Conservation (phyloP, 1,284 basidiomycete species). For the Fomitiporia mediterranea region DNA sequence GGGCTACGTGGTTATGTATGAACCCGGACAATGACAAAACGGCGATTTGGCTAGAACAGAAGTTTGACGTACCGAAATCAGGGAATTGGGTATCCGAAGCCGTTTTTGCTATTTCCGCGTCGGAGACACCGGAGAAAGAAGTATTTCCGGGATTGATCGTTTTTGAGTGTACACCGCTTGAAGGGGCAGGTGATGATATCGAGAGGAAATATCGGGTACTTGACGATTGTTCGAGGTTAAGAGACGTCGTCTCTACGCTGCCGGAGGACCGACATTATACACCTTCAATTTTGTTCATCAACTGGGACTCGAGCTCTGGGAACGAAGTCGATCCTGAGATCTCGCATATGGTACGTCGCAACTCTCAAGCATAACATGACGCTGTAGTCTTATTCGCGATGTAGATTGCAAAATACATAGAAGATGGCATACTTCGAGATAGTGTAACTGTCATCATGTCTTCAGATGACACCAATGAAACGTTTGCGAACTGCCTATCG, state of each 20-base stretch:
- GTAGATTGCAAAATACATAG: slow-evolving; percentile 44
- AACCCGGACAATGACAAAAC: slow-evolving; percentile 67
- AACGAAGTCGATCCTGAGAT: slow-evolving; percentile 38
- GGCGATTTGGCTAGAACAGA: slow-evolving; percentile 71
- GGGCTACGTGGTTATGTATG: slow-evolving; percentile 65
- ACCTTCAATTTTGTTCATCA: slow-evolving; percentile 54
- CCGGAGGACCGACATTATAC: slow-evolving; percentile 50
- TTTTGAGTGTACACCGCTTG: slow-evolving; percentile 65
- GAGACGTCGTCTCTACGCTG: slow-evolving; percentile 53
- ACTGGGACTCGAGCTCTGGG: slow-evolving; percentile 47
- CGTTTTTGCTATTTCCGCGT: slow-evolving; percentile 52
- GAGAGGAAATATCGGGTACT: slow-evolving; percentile 70
- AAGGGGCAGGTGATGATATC: slow-evolving; percentile 55
- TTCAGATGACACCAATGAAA: slow-evolving; percentile 50
- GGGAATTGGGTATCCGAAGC: slow-evolving; percentile 54
- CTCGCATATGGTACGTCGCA: slow-evolving; percentile 44
- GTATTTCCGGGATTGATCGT: slow-evolving; percentile 60
- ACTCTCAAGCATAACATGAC: background rate
- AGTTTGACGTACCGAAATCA: slow-evolving; percentile 60
- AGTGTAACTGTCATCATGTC: slow-evolving; percentile 45
- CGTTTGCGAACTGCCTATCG: slow-evolving; percentile 41
- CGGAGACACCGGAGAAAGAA: slow-evolving; percentile 23
- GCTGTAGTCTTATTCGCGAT: background rate
- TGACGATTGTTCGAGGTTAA: slow-evolving; percentile 65
- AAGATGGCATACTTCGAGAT: slow-evolving; percentile 40